A percentile compares a stretch with the other conserved stretches of the same genome.
phyloP scores from a whole-genome alignment of 2,329 filamentous ascomycete species.

The Epichloe brachyelytri region DNA sequence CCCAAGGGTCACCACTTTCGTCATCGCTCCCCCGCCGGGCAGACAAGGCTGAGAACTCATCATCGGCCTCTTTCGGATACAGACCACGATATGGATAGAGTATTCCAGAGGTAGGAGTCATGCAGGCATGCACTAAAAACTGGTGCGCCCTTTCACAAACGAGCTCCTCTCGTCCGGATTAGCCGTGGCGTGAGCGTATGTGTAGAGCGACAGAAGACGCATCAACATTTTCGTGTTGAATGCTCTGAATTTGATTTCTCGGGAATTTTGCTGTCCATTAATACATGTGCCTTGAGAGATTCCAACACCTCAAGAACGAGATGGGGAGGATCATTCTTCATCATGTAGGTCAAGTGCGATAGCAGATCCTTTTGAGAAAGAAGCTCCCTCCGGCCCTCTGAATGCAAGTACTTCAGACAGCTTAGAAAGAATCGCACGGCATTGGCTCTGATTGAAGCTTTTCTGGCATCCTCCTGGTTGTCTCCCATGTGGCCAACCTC shows the following conservation, averaged over 20 bases:
- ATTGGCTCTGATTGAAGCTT: slow-evolving; percentile 71
- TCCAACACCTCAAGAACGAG: slow-evolving; percentile 64
- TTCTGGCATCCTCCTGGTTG: slow-evolving; percentile 47
- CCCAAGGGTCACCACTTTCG: slow-evolving; percentile 52
- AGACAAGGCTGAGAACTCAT: slow-evolving; percentile 18
- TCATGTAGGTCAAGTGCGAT: slow-evolving; percentile 65
- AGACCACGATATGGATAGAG: slow-evolving; percentile 68
- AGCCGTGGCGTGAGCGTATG: slow-evolving; percentile 36
- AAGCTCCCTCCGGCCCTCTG: slow-evolving; percentile 68
- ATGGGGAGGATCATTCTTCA: slow-evolving; percentile 65
- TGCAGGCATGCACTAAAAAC: slow-evolving; percentile 66
- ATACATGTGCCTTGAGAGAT: slow-evolving; percentile 54
- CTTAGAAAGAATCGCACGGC: slow-evolving; percentile 71
- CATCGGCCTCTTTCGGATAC: slow-evolving; percentile 62
- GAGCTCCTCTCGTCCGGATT: slow-evolving; percentile 29
- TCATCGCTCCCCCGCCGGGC: slow-evolving; percentile 19
- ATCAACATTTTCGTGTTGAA: slow-evolving; percentile 64
- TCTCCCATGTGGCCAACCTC: slow-evolving; percentile 51
- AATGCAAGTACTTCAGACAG: slow-evolving; percentile 64
- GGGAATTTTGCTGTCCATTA: slow-evolving; percentile 61
- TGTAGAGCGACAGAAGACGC: slow-evolving; percentile 60
- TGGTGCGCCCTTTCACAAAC: slow-evolving; percentile 61
- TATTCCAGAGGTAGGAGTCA: slow-evolving; percentile 57
- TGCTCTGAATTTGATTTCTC: slow-evolving; percentile 60
- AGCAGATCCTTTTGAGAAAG: slow-evolving; percentile 69